Conservation (phyloP, 192 early-diverging fungal genomes). For the Coemansia sp. region DNA sequence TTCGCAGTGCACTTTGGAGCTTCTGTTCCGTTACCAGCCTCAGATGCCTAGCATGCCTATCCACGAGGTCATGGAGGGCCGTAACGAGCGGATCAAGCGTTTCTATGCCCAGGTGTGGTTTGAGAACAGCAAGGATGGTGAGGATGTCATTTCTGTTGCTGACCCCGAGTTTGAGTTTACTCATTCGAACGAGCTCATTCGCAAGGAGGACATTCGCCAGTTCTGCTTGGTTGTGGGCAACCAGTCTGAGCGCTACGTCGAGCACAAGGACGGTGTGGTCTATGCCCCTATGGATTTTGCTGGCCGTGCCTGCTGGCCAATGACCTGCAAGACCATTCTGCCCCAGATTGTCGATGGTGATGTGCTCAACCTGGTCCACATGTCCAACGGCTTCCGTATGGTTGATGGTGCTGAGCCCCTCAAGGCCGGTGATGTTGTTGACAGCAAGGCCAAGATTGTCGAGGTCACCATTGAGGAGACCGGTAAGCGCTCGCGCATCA, state of each 20-base stretch:
- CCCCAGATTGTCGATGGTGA: slow-evolving; percentile 93
- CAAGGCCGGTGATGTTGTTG: slow-evolving; percentile 76
- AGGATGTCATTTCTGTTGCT: slow-evolving; percentile 54
- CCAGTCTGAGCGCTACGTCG: slow-evolving; percentile 79
- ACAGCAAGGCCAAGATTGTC: slow-evolving; percentile 77
- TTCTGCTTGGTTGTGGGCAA: slow-evolving; percentile 57
- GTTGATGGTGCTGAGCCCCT: slow-evolving; percentile 70
- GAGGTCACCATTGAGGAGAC: slow-evolving; percentile 84
- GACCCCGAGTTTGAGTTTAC: slow-evolving; percentile 70
- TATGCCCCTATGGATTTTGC: slow-evolving; percentile 69
- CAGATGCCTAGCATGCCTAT: slow-evolving; percentile 75
- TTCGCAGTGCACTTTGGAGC: slow-evolving; percentile 66
- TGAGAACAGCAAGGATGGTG: slow-evolving; percentile 48
- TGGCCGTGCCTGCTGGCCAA: slow-evolving; percentile 71
- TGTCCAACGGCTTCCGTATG: slow-evolving; percentile 91
- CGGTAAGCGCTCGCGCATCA: slow-evolving; percentile 90
- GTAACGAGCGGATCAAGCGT: slow-evolving; percentile 74
- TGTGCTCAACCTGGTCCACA: slow-evolving; percentile 85
- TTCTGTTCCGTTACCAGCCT: slow-evolving; percentile 80
- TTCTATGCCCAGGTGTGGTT: slow-evolving; percentile 88
- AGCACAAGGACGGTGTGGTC: slow-evolving; percentile 87
- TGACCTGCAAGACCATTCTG: slow-evolving; percentile 86
- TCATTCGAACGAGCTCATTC: slow-evolving; percentile 63
- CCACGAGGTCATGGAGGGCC: slow-evolving; percentile 55
- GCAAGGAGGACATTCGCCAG: slow-evolving; percentile 92